Evolutionary conservation across 345 rosid species (phyloP).

Genomic region (Geranium rotundifolium): DNA sequence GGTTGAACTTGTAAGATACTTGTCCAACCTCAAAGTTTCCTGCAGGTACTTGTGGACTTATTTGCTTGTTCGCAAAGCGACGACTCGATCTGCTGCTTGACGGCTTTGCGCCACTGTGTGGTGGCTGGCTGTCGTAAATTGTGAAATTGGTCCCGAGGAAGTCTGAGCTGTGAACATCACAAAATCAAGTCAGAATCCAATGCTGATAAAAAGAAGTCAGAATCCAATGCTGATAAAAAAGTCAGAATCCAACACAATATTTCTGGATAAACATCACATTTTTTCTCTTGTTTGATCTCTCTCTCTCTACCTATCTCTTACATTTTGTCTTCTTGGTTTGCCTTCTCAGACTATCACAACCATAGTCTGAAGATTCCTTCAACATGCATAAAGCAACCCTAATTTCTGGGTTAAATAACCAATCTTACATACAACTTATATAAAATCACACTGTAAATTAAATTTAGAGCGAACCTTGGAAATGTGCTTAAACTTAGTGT

Average conservation of each 20-base stretch:
- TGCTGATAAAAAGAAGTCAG: not conserved
- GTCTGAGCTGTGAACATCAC: slow-evolving; percentile 50
- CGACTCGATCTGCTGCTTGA: slow-evolving; percentile 57
- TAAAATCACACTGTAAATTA: too few species aligned
- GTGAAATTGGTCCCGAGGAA: slow-evolving; percentile 82
- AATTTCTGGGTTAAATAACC: too few species aligned
- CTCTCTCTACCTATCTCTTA: not conserved
- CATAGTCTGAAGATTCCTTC: not conserved
- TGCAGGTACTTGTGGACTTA: slow-evolving; percentile 74
- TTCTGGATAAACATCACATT: not conserved
- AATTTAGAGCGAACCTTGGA: too few species aligned
- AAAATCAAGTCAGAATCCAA: not conserved
- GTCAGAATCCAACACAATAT: not conserved
- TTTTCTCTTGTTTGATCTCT: not conserved
- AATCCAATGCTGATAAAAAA: not conserved
- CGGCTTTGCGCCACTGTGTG: slow-evolving; percentile 63
- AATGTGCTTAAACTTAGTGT: not conserved
- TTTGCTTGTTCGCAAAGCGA: slow-evolving; percentile 68
- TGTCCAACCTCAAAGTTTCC: slow-evolving; percentile 68
- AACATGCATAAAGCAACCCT: too few species aligned
- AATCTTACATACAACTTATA: too few species aligned
- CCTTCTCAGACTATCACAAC: not conserved
- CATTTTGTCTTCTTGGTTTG: too few species aligned
- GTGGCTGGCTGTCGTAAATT: slow-evolving; percentile 69
- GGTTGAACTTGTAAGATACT: slow-evolving; percentile 64